Evolutionary conservation across 192 early-diverging fungal species (phyloP).

Genomic region (Umbelopsis sp.): DNA sequence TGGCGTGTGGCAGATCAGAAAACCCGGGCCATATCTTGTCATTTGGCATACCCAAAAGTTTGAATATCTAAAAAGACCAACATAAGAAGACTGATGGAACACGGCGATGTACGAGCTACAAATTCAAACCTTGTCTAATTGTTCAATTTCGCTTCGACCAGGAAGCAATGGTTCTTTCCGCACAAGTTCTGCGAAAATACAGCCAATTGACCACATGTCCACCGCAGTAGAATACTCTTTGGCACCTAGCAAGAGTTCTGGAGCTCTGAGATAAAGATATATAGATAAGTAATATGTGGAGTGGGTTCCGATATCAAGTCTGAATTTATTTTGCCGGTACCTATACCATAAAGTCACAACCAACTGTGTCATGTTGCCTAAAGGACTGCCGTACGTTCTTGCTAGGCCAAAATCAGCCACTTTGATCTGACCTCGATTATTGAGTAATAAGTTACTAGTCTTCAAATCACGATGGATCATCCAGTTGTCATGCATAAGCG

Average conservation of each 20-base stretch:
- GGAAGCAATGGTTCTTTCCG: conserved; percentile 82
- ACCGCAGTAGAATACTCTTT: conserved; percentile 68
- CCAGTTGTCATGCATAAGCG: conserved; percentile 68
- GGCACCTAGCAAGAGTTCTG: conserved; percentile 62
- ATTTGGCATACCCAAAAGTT: conserved; percentile 85
- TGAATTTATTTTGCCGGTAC: conserved; percentile 33
- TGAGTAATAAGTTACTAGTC: conserved; percentile 64
- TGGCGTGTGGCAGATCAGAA: conserved; percentile 62
- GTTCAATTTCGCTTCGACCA: conserved; percentile 81
- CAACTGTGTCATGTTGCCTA: conserved; percentile 64
- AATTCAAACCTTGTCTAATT: conserved; percentile 61
- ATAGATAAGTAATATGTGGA: background rate
- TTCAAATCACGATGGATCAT: conserved; percentile 74
- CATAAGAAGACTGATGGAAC: background rate
- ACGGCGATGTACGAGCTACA: background rate
- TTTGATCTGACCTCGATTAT: conserved; percentile 63
- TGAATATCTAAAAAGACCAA: conserved; percentile 67
- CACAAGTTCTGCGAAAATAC: conserved; percentile 95
- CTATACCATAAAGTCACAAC: conserved; percentile 78
- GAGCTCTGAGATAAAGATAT: conserved; percentile 45
- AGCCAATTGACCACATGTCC: conserved; percentile 93
- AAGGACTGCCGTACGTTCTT: conserved; percentile 63
- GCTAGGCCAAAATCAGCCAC: conserved; percentile 76
- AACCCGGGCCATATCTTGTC: conserved; percentile 79
- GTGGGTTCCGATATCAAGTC: background rate